phyloP scores from a whole-genome alignment of 345 rosid genomes.

The Turritis glabra region DNA sequence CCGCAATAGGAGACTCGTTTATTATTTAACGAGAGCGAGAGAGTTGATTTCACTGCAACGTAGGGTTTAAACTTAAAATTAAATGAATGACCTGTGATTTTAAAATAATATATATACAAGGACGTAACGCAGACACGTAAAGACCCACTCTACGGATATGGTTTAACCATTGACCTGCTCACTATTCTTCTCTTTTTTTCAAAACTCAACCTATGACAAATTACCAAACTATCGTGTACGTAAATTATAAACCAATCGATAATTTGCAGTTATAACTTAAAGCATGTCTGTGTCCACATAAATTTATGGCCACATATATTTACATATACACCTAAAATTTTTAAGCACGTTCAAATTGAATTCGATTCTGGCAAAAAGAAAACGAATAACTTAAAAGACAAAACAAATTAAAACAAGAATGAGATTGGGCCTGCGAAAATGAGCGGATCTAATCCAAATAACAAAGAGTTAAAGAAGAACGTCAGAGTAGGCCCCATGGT shows the following conservation, averaged over 20 bases:
- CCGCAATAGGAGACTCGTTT: constrained; percentile 38
- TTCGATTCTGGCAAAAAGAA: neutral
- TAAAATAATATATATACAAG: neutral
- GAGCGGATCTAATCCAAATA: neutral
- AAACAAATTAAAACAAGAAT: neutral
- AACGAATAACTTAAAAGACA: neutral
- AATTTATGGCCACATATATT: constrained; percentile 1
- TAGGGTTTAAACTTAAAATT: constrained; percentile 13
- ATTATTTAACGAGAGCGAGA: constrained; percentile 10
- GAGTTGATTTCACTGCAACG: constrained; percentile 18
- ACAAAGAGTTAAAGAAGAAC: neutral
- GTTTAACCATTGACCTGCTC: constrained; percentile 12
- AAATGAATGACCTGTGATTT: neutral
- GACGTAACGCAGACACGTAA: constrained; percentile 21
- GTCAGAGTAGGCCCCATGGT: neutral
- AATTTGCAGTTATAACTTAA: constrained; percentile 1
- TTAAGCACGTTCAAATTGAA: neutral
- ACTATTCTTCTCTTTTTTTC: constrained; percentile 2
- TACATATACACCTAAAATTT: neutral
- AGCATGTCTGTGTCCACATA: constrained; percentile 4
- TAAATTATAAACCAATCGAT: constrained; percentile 13
- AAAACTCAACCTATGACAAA: constrained; percentile 10
- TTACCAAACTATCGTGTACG: neutral
- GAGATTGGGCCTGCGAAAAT: neutral
- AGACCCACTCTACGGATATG: neutral